Base-by-base conservation (phyloP, 1,284 basidiomycete genomes). In the Irpex rosettiformis region DNA sequence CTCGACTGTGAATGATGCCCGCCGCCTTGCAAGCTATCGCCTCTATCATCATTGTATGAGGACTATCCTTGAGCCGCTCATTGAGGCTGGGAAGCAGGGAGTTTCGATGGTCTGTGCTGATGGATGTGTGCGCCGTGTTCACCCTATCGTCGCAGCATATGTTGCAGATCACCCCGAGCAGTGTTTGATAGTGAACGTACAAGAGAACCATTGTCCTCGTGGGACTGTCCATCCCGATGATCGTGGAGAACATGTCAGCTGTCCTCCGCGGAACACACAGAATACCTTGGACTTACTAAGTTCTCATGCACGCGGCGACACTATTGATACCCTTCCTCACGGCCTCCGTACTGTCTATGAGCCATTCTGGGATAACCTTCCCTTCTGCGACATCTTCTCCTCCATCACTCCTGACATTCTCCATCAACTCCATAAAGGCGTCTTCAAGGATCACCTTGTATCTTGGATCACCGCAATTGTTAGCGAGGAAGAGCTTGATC, bases 391-490 rank as follows among this genome's bases (percentile, higher is more conserved):
- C 54, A 64, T 67, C 10, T 65, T 61, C 55, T 16, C 27, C 0
- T 58, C 55, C 29, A 57, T 70, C 43, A 65, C 67, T 4, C 69
- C 67, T 1, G 66, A 72, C 54, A 47, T 68, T 21, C 62, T 71
- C 0, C 69, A 70, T 56, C 68, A 70, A 52, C 60, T 70, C 1
- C 63, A 70, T 53, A 66, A 70, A 52, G 69, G 69, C 5, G 54
- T 72, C 8, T 65, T 69, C 62, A 70, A 70, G 42, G 68, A 70
- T 58, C 70, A 72, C 58, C 58, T 71, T 4, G 55, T 71, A 0
- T 54, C 27, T 16, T 73, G 71, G 71, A 63, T 60, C 25, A 42
- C 58, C 6, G 42, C 54, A 1, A 11, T 70, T 22, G 28, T 66
- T 1, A 64, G 66, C 4, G 54, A 61, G 11, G 52, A 63, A 4